Conservation (phyloP, 257 asterid genomes). For the Gentiana macrophylla region DNA sequence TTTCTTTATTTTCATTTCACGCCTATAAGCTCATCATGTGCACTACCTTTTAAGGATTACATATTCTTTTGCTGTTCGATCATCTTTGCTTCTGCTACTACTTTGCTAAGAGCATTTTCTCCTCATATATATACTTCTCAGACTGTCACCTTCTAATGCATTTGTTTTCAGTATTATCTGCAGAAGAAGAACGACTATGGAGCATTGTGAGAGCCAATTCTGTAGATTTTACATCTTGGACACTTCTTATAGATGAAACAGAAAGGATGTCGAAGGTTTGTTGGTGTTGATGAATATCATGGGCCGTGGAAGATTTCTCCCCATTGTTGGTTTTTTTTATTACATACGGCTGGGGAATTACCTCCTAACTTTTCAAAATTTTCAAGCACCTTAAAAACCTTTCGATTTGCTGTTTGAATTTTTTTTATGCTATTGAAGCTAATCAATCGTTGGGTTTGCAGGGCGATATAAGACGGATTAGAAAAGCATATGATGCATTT, state of each 20-base stretch:
- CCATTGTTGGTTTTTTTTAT: no score
- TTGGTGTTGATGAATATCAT: neutral
- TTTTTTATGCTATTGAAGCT: constrained; percentile 2
- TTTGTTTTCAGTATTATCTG: constrained; percentile 50
- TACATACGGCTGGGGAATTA: no score
- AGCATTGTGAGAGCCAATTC: constrained; percentile 83
- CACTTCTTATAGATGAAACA: constrained; percentile 84
- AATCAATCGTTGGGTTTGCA: constrained; percentile 14
- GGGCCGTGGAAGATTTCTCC: no score
- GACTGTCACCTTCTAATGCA: neutral
- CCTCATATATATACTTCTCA: neutral
- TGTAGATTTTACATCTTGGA: constrained; percentile 87
- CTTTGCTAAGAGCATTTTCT: no score
- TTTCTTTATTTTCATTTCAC: neutral
- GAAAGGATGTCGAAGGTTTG: constrained; percentile 85
- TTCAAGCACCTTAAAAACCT: no score
- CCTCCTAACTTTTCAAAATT: no score
- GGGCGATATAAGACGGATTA: constrained; percentile 70
- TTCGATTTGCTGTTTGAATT: neutral
- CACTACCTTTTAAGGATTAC: neutral
- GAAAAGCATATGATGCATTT: constrained; percentile 83
- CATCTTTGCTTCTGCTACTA: neutral
- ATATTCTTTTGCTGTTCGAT: neutral
- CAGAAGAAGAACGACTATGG: constrained; percentile 95
- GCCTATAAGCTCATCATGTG: neutral